A percentile compares a stretch with the other conserved stretches of the same genome.
Evolutionary conservation across 108 stramenopile species (phyloP).

Genomic region (Nitzschia inconspicua): DNA sequence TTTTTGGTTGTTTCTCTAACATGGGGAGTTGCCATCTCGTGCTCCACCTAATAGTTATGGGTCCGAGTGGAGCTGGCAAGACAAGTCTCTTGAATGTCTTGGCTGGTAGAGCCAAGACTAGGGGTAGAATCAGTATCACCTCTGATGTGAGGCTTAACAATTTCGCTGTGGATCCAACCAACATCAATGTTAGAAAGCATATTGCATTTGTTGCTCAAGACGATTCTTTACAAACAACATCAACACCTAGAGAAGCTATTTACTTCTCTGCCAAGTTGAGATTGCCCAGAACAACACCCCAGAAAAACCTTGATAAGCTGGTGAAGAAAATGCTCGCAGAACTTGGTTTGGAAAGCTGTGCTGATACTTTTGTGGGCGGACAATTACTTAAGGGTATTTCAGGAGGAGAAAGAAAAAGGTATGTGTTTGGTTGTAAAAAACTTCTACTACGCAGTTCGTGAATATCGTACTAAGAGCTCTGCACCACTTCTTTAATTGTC

Average conservation of each 20-base stretch:
- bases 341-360: conserved; percentile 49
- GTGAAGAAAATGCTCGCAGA: conserved; percentile 56
- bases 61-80: conserved; percentile 17
- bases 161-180: conserved; percentile 36
- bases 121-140: conserved; percentile 21
- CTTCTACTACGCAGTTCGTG: conserved; percentile 54
- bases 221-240: conserved; percentile 53
- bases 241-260: conserved; percentile 76
- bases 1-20: too few species aligned
- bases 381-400: conserved; percentile 58
- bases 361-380: conserved; percentile 65
- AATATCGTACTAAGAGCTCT: conserved; percentile 14
- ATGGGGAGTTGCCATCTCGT: too few species aligned
- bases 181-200: conserved; percentile 40
- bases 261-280: conserved; percentile 66
- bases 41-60: too few species aligned
- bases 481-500: neutral
- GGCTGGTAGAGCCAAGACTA: conserved; percentile 40
- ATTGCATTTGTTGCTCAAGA: conserved; percentile 78
- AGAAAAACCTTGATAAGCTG: conserved; percentile 61
- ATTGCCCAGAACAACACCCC: conserved; percentile 74
- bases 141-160: conserved; percentile 42
- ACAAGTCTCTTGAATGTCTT: conserved; percentile 64
- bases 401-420: conserved; percentile 58
- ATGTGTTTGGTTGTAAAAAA: conserved; percentile 28